Conservation (phyloP, 305 asterid species). For the Caryopteris hybrid region DNA sequence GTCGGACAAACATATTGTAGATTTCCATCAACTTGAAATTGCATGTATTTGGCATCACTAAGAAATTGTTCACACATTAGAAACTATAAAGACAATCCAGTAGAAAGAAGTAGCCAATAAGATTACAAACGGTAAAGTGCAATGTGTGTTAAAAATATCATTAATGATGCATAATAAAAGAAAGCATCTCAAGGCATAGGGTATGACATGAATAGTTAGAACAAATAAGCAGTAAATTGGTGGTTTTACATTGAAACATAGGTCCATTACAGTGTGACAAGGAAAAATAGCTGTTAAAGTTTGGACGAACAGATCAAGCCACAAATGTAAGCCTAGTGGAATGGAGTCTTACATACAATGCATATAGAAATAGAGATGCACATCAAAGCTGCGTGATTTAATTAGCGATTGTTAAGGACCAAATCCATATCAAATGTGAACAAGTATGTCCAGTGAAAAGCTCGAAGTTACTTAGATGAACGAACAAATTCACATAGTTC, state of each 20-base stretch:
- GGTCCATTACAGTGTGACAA: too few relatives aligned
- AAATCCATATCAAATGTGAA: too few relatives aligned
- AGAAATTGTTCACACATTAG: conserved; percentile 19
- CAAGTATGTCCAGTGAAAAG: too few relatives aligned
- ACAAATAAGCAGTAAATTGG: not conserved
- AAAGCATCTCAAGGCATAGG: not conserved
- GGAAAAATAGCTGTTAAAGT: not conserved
- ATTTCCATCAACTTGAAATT: conserved; percentile 90
- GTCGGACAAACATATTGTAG: conserved; percentile 85
- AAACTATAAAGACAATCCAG: conserved; percentile 13
- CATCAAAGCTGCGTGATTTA: not conserved
- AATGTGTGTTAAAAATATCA: not conserved
- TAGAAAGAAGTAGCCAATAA: conserved; percentile 1
- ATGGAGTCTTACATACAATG: not conserved
- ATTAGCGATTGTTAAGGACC: too few relatives aligned
- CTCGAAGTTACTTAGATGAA: not conserved
- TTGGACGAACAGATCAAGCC: not conserved
- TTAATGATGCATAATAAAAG: not conserved
- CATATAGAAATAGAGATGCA: not conserved
- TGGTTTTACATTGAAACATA: too few relatives aligned
- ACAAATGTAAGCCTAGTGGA: not conserved
- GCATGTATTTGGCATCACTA: conserved; percentile 88
- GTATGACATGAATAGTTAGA: not conserved
- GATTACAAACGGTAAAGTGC: not conserved
- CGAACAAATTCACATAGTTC: not conserved